Evolutionary conservation across 2,329 filamentous ascomycete genomes (phyloP), one percentile per base, ranked within the genome.

Genomic region (Alternaria viburni): DNA sequence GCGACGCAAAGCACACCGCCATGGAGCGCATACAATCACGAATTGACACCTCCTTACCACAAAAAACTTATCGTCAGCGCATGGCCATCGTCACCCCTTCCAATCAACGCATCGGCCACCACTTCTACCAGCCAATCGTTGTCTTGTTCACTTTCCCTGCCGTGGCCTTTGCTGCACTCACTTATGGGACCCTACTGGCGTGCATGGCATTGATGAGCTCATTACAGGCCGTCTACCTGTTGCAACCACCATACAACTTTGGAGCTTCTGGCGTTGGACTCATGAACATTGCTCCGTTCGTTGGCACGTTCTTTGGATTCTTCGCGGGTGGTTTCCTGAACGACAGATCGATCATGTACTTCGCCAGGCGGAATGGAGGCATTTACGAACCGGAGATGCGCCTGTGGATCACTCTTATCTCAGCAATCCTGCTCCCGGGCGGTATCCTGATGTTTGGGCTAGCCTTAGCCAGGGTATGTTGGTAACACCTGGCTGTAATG

Each of bases 301-400:
- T 84, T 44, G 82, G 82, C 0, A 72, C 70, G 12, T 74, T 76
- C 2, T 41, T 83, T 3, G 81, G 77, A 3, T 12, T 62, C 25
- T 30, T 65, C 43, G 36, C 57, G 5, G 60, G 69, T 72, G n/a
- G 15, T 79, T 8, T 64, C 75, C 55, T 69, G 45, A 68, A 51
- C 23, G 67, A 69, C 45, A 56, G 51, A 30, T 56, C 17, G 4
- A 80, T 81, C 36, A 19, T 83, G 1, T 74, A 50, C 2, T 64
- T 82, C 2, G 73, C 82, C 0, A 74, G 72, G 25, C 68, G 78
- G 9, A 81, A 81, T 50, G 68, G 70, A 1, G 82, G 82, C 1
- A 74, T 83, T 6, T 82, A 79, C 56, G 82, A 85, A 50, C 83
- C 82, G 0, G 82, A 85, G 61, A 81, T 81, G 74, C 75, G 82